Evolutionary conservation across 768 basidiomycete species (phyloP).

Genomic region (Serendipita indica): DNA sequence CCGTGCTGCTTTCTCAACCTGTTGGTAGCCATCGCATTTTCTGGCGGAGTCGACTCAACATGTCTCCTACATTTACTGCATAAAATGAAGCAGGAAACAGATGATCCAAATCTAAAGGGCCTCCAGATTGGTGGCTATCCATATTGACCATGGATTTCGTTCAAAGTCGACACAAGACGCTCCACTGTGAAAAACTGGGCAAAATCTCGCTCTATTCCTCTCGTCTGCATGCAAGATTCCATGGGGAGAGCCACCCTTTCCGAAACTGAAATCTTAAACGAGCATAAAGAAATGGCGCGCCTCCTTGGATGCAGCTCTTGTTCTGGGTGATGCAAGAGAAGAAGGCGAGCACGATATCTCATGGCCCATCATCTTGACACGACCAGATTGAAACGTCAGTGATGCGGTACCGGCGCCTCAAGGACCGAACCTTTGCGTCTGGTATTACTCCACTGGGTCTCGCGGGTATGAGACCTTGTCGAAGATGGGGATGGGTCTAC

Average conservation of each 20-base stretch:
- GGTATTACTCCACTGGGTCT: conserved; percentile 29
- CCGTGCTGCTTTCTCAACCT: not conserved
- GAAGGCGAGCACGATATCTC: too few species aligned
- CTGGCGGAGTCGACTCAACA: conserved; percentile 72
- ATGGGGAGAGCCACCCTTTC: conserved; percentile 44
- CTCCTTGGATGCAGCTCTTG: too few species aligned
- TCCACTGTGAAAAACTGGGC: conserved; percentile 32
- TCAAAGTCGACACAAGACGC: conserved; percentile 42
- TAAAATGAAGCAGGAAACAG: conserved; percentile 23
- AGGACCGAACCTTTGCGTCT: too few species aligned
- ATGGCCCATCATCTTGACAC: too few species aligned
- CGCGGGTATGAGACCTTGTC: conserved; percentile 48
- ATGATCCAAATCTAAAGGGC: conserved; percentile 16
- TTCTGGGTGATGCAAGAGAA: too few species aligned
- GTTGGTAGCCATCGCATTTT: conserved; percentile 56
- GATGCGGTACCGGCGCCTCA: conserved; percentile 21
- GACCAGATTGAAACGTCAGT: too few species aligned
- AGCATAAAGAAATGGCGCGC: conserved; percentile 45
- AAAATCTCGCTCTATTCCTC: conserved; percentile 28
- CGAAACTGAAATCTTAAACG: conserved; percentile 34
- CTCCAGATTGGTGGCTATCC: conserved; percentile 37
- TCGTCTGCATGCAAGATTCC: conserved; percentile 34
- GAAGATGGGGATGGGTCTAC: conserved; percentile 70
- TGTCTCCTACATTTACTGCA: conserved; percentile 58
- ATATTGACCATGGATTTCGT: conserved; percentile 61